A percentile compares a stretch with the other conserved stretches of the same genome.
These are phyloP conservation scores for Neolentinus lepideus DNA, from an alignment of 1,284 basidiomycete species.

Conservation along the genomic window DNA sequence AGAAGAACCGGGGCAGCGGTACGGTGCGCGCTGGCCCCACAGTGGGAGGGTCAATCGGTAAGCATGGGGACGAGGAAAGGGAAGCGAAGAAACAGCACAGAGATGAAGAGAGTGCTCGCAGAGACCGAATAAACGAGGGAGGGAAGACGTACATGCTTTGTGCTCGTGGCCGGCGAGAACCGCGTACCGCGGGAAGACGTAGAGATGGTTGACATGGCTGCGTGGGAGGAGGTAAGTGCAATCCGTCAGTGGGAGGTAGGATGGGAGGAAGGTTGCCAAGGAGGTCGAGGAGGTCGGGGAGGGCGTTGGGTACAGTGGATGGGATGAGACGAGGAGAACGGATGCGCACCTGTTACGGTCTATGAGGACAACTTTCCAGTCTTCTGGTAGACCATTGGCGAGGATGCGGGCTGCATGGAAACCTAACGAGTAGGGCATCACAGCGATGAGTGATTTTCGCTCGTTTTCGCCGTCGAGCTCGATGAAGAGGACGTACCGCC, in stretches of 20 bases:
- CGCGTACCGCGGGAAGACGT: constrained; percentile 57
- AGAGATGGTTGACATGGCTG: constrained; percentile 40
- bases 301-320: no score
- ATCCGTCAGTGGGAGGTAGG: not conserved
- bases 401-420: constrained; percentile 51
- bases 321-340: constrained; percentile 1
- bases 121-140: not conserved
- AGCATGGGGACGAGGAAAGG: no score
- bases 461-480: no score
- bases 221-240: not conserved
- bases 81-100: no score
- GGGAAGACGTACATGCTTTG: constrained; percentile 50
- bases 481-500: constrained; percentile 32
- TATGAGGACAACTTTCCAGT: constrained; percentile 63
- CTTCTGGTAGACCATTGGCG: constrained; percentile 44
- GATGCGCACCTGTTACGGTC: constrained; percentile 42
- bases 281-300: not conserved
- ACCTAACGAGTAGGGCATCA: constrained; percentile 22
- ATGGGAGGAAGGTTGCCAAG: not conserved
- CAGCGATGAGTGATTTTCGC: not conserved
- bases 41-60: not conserved
- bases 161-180: constrained; percentile 64
- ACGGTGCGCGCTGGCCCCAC: not conserved
- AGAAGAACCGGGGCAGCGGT: not conserved
- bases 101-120: not conserved